Conservation (phyloP, 169 alveolate genomes). For the Plasmodium fragile region DNA sequence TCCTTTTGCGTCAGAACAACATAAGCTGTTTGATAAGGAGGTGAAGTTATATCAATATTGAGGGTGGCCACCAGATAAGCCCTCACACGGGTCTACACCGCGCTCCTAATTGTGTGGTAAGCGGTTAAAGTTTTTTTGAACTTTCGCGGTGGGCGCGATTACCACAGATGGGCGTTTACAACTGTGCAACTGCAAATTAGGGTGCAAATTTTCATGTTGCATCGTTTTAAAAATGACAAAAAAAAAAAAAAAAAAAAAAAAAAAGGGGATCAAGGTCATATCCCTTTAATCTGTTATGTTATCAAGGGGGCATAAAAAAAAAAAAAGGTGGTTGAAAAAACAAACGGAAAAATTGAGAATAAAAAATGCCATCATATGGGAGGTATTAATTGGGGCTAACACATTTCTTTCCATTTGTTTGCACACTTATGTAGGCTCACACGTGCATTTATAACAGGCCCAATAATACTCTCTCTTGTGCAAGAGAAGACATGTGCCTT, state of each 20-base stretch:
- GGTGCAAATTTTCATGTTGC: neutral
- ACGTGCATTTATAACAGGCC: neutral
- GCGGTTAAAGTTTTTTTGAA: neutral
- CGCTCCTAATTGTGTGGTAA: neutral
- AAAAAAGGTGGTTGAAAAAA: neutral
- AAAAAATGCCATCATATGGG: neutral
- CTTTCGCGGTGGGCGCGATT: neutral
- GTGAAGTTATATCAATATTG: neutral
- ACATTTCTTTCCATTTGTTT: neutral
- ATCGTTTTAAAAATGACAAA: neutral
- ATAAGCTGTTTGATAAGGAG: neutral
- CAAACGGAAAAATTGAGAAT: neutral
- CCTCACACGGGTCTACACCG: neutral
- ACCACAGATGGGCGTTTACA: neutral
- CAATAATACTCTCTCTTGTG: neutral
- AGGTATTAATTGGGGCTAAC: neutral
- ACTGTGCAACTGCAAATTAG: neutral
- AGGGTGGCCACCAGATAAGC: neutral
- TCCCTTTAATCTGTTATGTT: neutral
- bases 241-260: conserved; percentile 3
- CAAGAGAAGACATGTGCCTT: neutral
- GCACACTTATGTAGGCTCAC: neutral
- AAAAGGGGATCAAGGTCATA: neutral
- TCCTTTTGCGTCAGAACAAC: neutral
- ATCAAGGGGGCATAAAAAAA: neutral